These are phyloP conservation scores for Eremothecium gossypii DNA, from an alignment of 1,139 yeast species.

Conservation along the genomic window DNA sequence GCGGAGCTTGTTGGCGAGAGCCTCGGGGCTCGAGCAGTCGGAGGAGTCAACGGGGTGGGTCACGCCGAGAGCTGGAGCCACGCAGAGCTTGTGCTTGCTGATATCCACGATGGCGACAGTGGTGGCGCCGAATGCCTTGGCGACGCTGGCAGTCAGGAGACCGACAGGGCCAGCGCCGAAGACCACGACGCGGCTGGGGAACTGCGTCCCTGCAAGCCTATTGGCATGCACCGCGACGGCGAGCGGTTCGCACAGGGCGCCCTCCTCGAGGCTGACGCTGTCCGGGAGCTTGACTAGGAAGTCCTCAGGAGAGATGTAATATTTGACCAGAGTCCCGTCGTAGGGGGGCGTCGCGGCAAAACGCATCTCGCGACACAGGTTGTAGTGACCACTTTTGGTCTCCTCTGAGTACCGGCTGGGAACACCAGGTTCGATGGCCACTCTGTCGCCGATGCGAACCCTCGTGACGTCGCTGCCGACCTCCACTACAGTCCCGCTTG, in stretches of 20 bases:
- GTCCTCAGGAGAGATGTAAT: constrained; percentile 72
- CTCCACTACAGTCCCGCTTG: constrained; percentile 61
- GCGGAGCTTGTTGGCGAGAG: constrained; percentile 33
- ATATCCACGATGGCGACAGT: constrained; percentile 29
- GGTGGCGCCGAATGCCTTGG: constrained; percentile 78
- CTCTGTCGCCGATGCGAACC: constrained; percentile 66
- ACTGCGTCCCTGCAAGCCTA: constrained; percentile 53
- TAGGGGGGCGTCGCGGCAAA: constrained; percentile 84
- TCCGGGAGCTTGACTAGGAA: constrained; percentile 74
- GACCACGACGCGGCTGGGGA: constrained; percentile 69
- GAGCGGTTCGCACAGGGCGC: constrained; percentile 83
- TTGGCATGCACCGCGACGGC: constrained; percentile 81
- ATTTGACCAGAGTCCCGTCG: constrained; percentile 61
- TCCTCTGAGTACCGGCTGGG: constrained; percentile 69
- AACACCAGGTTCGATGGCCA: constrained; percentile 80
- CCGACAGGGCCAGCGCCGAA: constrained; percentile 97
- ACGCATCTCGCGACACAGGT: constrained; percentile 72
- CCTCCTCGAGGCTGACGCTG: constrained; percentile 68
- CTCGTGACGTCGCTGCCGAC: constrained; percentile 53
- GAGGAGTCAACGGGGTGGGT: constrained; percentile 50
- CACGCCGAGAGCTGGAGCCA: constrained; percentile 28
- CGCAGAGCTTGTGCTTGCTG: constrained; percentile 25
- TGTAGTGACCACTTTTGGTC: constrained; percentile 68
- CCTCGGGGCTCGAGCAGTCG: constrained; percentile 29
- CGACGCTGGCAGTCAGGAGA: constrained; percentile 65